Evolutionary conservation across 768 basidiomycete genomes (phyloP), one percentile per base, ranked within the genome.

Genomic region (Trametes cingulata): DNA sequence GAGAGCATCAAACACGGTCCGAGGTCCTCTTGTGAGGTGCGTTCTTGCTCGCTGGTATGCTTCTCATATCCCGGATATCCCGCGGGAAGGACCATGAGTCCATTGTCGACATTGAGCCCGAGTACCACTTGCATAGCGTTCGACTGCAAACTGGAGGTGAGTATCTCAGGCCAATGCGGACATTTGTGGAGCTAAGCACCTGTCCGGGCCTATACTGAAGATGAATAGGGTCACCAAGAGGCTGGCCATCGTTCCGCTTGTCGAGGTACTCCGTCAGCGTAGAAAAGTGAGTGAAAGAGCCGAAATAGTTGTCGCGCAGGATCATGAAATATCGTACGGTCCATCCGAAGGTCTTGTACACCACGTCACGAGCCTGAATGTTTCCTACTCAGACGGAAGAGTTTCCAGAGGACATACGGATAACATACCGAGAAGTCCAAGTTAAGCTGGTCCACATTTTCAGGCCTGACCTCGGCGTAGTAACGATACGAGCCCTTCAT

Each of bases 251-350:
- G 43, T 76, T 79, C 41, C 85, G 81, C 67, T 86, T 89, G 53
- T 87, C 83, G 46, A 93, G 76, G 70, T 93, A 96, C 75, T 98
- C 96, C 20, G 81, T 82, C 41, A 93, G 78, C 0, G 93, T 97
- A 2, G 88, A 87, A 67, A 95, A 98, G 65, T 96, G 91, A 1
- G 94, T 97, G 73, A 97, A 98, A 5, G 85, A 81, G 12, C 96
- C 96, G 50, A 98, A 85, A 73, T 98, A 98, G 73, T 98, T 98
- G 68, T 96, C 93, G 46, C 90, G 86, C 58, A 97, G 69, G 40
- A 88, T 85, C 85, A 98, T 90, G 64, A 96, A 80, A 68, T 93
- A 87, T 37, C 95, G 85, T 60, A 95, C 82, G 2, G 86, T 86
- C 95, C 95, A 97, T 22, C 94, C 95, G 52, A 93, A 75, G 1